phyloP scores from a whole-genome alignment of 108 stramenopile genomes.

The Cyclostephanos invisitatus region DNA sequence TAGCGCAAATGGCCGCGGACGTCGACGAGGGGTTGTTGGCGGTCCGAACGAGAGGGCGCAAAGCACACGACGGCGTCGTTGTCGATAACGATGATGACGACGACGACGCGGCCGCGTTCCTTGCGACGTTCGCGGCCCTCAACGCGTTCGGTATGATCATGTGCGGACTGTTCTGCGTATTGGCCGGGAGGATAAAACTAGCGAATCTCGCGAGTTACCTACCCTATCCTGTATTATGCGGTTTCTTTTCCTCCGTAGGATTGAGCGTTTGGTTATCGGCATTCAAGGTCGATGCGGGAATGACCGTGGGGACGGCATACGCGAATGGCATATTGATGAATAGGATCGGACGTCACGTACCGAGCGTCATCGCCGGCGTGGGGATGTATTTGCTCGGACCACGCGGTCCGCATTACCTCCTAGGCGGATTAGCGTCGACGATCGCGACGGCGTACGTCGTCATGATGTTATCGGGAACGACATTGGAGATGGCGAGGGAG shows the following conservation, averaged over 20 bases:
- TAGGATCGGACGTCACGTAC: conserved; percentile 49
- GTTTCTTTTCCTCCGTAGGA: conserved; percentile 78
- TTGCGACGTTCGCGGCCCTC: conserved; percentile 65
- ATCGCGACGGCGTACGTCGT: conserved; percentile 46
- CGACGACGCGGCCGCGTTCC: conserved; percentile 48
- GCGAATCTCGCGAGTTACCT: conserved; percentile 68
- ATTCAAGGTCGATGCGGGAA: conserved; percentile 58
- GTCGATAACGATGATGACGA: conserved; percentile 20
- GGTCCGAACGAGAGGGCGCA: not conserved
- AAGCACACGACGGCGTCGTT: not conserved
- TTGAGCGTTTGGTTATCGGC: conserved; percentile 67
- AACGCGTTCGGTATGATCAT: conserved; percentile 55
- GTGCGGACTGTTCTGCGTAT: conserved; percentile 44
- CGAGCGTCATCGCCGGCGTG: conserved; percentile 53
- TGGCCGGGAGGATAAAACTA: conserved; percentile 63
- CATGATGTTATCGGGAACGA: conserved; percentile 47
- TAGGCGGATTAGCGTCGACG: conserved; percentile 48
- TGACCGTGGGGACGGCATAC: conserved; percentile 38
- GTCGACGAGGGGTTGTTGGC: conserved; percentile 54
- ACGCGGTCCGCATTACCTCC: conserved; percentile 55
- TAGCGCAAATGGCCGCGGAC: conserved; percentile 58
- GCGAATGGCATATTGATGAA: conserved; percentile 40
- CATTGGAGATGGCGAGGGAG: conserved; percentile 55
- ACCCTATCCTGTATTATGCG: conserved; percentile 74
- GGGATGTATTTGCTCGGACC: conserved; percentile 61